Percentiles rank a stretch among this genome's conserved stretches.
Evolutionary conservation across 164 flowering plant species (phyloP).

Genomic region (Piper longum): DNA sequence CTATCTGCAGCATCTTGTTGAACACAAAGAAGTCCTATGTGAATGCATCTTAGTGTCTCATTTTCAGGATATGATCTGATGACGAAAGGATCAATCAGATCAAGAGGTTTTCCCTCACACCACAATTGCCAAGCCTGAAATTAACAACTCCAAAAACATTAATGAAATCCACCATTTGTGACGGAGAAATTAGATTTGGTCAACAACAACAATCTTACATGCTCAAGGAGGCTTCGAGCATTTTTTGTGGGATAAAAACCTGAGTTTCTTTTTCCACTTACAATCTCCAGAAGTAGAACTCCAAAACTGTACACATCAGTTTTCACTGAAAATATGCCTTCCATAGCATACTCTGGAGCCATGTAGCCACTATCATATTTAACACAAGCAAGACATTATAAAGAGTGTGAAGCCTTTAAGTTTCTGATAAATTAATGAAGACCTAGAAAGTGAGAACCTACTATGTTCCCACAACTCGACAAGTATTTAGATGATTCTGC

Average conservation of each 20-base stretch:
- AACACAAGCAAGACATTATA: background rate
- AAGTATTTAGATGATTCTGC: constrained; percentile 13
- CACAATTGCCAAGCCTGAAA: constrained; percentile 7
- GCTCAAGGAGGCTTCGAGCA: background rate
- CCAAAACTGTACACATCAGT: constrained; percentile 5
- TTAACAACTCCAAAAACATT: background rate
- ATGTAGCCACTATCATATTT: background rate
- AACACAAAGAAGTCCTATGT: constrained; percentile 7
- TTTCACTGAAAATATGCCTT: constrained; percentile 4
- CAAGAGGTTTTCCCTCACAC: constrained; percentile 12
- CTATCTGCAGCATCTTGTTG: constrained; percentile 6
- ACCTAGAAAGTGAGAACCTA: constrained; percentile 9
- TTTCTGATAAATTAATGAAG: background rate
- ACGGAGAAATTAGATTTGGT: background rate
- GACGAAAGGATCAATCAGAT: constrained; percentile 3
- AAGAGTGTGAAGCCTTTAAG: background rate
- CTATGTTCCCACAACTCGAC: constrained; percentile 26
- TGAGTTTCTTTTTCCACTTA: constrained; percentile 3
- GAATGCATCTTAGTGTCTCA: constrained; percentile 5
- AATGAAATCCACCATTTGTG: background rate
- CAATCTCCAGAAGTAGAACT: constrained; percentile 1
- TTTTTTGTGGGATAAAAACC: background rate
- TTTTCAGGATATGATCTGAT: background rate
- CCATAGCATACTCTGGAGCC: constrained; percentile 3
- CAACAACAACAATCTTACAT: background rate